Conservation (phyloP, 2,329 filamentous ascomycete species). For the Cladosporium sp. region DNA sequence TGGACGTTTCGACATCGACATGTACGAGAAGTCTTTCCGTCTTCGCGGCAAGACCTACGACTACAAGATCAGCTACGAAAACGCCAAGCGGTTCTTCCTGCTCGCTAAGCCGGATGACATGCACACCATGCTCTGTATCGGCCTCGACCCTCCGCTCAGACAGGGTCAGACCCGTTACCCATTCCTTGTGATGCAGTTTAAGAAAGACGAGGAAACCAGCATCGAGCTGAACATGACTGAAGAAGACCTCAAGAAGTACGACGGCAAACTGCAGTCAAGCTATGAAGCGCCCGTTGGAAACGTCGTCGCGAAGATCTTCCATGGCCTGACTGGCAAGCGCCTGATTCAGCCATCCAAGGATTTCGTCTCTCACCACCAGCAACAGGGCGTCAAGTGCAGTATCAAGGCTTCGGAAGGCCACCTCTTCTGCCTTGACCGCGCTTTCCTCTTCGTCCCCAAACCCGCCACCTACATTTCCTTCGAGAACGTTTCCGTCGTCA, state of each 20-base stretch:
- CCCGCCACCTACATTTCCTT: slow-evolving; percentile 96
- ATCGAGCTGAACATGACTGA: slow-evolving; percentile 96
- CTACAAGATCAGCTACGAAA: slow-evolving; percentile 99
- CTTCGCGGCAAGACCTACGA: slow-evolving; percentile 98
- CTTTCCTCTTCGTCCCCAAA: slow-evolving; percentile 98
- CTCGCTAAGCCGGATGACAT: slow-evolving; percentile 98
- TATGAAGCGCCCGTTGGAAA: slow-evolving; percentile 94
- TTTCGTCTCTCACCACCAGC: slow-evolving; percentile 88
- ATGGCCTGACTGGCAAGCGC: slow-evolving; percentile 90
- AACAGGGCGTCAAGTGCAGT: slow-evolving; percentile 97
- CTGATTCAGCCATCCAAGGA: slow-evolving; percentile 91
- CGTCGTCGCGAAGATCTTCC: slow-evolving; percentile 93
- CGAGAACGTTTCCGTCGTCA: slow-evolving; percentile 86
- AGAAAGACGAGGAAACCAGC: slow-evolving; percentile 94
- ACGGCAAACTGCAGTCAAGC: slow-evolving; percentile 79
- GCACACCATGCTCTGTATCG: slow-evolving; percentile 91
- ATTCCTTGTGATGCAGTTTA: slow-evolving; percentile 98
- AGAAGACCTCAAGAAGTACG: slow-evolving; percentile 82
- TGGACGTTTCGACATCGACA: slow-evolving; percentile 99
- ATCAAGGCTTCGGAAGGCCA: slow-evolving; percentile 99
- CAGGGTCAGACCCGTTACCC: slow-evolving; percentile 98
- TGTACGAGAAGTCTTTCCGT: slow-evolving; percentile 97
- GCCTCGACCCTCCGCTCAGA: slow-evolving; percentile 87
- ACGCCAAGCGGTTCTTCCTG: slow-evolving; percentile 98
- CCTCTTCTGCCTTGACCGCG: slow-evolving; percentile 94